phyloP scores from a whole-genome alignment of 768 basidiomycete genomes.

The Postia placenta region DNA sequence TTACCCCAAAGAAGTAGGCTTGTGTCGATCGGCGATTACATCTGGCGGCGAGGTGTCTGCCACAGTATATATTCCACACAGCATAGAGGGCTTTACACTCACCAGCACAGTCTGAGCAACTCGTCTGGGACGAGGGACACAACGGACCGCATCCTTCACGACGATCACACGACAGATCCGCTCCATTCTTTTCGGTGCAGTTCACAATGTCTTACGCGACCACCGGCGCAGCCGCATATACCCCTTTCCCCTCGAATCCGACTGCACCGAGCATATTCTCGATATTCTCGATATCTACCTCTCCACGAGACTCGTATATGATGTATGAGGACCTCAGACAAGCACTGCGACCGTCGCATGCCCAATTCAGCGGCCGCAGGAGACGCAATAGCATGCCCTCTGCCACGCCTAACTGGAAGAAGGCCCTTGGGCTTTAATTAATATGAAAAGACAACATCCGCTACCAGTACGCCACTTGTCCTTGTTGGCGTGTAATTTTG shows the following conservation, averaged over 20 bases:
- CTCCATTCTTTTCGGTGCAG: background rate
- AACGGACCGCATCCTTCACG: background rate
- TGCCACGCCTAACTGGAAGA: slow-evolving; percentile 11
- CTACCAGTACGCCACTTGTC: too few species aligned
- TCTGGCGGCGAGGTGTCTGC: too few species aligned
- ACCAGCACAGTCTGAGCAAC: background rate
- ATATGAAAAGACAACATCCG: too few species aligned
- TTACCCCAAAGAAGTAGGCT: background rate
- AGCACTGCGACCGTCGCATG: slow-evolving; percentile 13
- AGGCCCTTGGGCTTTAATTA: slow-evolving; percentile 15
- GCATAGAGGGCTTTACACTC: background rate
- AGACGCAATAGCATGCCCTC: slow-evolving; percentile 6
- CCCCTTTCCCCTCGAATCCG: slow-evolving; percentile 9
- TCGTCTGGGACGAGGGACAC: background rate
- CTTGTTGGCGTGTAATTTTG: too few species aligned
- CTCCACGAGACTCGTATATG: slow-evolving; percentile 14
- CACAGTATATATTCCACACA: background rate
- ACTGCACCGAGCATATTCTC: slow-evolving; percentile 11
- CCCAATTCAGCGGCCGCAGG: slow-evolving; percentile 6
- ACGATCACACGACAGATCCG: too few species aligned
- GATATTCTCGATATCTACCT: slow-evolving; percentile 13
- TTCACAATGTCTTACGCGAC: slow-evolving; percentile 11
- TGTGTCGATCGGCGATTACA: background rate
- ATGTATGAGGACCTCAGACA: slow-evolving; percentile 17
- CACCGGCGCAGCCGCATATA: slow-evolving; percentile 3